These are phyloP conservation scores for Candida schatavii DNA, from an alignment of 805 yeast species.

Conservation along the genomic window DNA sequence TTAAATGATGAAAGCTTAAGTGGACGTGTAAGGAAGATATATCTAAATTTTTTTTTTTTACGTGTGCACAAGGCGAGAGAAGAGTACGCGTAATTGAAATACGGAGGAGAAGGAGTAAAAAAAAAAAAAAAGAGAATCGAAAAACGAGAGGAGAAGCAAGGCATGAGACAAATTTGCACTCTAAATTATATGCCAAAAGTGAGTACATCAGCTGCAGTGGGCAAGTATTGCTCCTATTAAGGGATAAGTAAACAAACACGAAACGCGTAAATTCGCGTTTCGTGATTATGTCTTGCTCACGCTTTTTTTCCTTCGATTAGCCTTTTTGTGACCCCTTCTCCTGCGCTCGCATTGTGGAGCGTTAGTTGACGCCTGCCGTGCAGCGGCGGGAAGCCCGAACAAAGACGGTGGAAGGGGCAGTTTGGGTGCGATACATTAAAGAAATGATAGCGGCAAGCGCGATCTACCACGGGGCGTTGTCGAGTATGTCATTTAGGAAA, in stretches of 20 bases:
- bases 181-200: not conserved
- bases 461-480: too few species aligned
- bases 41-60: not conserved
- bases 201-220: not conserved
- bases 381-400: too few species aligned
- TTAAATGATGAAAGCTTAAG: not conserved
- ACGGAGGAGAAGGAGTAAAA: slow-evolving; percentile 1
- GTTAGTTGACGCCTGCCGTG: too few species aligned
- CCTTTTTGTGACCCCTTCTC: not conserved
- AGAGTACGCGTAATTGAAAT: slow-evolving; percentile 1
- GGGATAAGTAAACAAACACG: slow-evolving; percentile 6
- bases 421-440: not conserved
- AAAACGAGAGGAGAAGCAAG: not conserved
- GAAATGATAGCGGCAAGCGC: not conserved
- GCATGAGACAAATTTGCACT: not conserved
- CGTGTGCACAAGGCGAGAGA: not conserved
- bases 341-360: too few species aligned
- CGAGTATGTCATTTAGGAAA: too few species aligned
- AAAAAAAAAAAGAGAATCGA: not conserved
- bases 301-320: not conserved
- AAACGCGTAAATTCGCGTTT: slow-evolving; percentile 5
- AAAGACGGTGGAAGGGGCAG: too few species aligned
- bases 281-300: not conserved
- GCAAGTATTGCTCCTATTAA: not conserved
- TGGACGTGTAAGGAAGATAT: not conserved